Percentiles rank a stretch among this genome's conserved stretches.
Evolutionary conservation across 2,329 filamentous ascomycete species (phyloP).

Genomic region (Torrubiellomyces zombiae): DNA sequence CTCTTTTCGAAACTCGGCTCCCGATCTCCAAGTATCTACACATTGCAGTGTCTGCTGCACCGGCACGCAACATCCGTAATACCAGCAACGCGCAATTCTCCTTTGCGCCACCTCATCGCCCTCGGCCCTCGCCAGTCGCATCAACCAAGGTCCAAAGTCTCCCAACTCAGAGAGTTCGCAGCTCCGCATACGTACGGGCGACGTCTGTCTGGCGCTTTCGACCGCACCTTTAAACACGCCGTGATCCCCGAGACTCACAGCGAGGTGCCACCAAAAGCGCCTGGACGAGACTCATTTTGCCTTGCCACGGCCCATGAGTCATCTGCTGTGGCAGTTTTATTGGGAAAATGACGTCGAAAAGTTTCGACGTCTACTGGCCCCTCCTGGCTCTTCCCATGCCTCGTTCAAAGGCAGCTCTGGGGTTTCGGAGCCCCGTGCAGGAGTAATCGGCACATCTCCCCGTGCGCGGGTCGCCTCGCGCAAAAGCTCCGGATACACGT

Average conservation of each 20-base stretch:
- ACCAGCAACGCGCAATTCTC: too few relatives aligned
- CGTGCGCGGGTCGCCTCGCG: slow-evolving; percentile 30
- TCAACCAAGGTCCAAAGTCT: background rate
- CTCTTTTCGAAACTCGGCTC: too few relatives aligned
- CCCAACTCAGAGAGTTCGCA: slow-evolving; percentile 1
- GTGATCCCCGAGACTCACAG: slow-evolving; percentile 75
- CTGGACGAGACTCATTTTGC: slow-evolving; percentile 13
- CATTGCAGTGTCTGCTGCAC: too few relatives aligned
- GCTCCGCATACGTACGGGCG: background rate
- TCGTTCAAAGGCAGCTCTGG: slow-evolving; percentile 35
- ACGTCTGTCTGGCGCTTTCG: slow-evolving; percentile 16
- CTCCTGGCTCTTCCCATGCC: slow-evolving; percentile 41
- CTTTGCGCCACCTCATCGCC: too few relatives aligned
- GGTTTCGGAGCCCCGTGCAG: slow-evolving; percentile 30
- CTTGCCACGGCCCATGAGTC: slow-evolving; percentile 56
- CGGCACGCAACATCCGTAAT: too few relatives aligned
- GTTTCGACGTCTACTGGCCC: slow-evolving; percentile 78
- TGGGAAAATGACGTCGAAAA: slow-evolving; percentile 94
- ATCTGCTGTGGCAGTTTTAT: slow-evolving; percentile 90
- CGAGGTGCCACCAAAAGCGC: slow-evolving; percentile 59
- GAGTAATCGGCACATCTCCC: slow-evolving; percentile 29
- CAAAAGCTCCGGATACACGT: slow-evolving; percentile 33
- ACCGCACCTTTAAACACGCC: slow-evolving; percentile 75
- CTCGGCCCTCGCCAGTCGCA: slow-evolving; percentile 1
- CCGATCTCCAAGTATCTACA: too few relatives aligned